Evolutionary conservation across 2,329 filamentous ascomycete species (phyloP).

Genomic region (Orbilia blumenaviensis): DNA sequence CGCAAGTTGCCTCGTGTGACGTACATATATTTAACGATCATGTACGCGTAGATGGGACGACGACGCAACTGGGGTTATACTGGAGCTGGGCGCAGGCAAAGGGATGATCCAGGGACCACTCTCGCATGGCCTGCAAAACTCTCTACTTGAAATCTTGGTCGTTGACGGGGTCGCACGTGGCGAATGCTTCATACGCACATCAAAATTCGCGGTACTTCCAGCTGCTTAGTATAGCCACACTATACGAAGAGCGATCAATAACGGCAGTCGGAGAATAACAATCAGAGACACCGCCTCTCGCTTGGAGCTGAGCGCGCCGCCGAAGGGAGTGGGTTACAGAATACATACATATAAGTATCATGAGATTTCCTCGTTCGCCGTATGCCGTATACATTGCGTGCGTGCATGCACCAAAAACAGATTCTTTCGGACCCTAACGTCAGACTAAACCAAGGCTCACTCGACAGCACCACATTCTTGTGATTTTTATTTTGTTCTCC

Average conservation of each 20-base stretch:
- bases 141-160: background rate
- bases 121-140: conserved; percentile 2
- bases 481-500: too few relatives aligned
- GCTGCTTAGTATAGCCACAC: too few relatives aligned
- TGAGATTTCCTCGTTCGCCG: conserved; percentile 12
- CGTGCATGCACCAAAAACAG: background rate
- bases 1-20: conserved; percentile 28
- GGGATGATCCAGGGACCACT: conserved; percentile 28
- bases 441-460: background rate
- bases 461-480: background rate
- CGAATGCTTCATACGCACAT: conserved; percentile 6
- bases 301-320: background rate
- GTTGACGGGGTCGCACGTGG: background rate
- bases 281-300: conserved; percentile 1
- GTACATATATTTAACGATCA: background rate
- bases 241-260: background rate
- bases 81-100: background rate
- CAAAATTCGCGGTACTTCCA: too few relatives aligned
- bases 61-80: background rate
- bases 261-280: conserved; percentile 13
- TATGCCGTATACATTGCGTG: background rate
- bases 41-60: conserved; percentile 15
- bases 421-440: background rate
- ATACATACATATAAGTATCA: background rate
- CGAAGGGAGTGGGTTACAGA: background rate